Evolutionary conservation across 371 early-diverging fungal genomes (phyloP), one percentile per base, ranked within the genome.

Genomic region (Circinella umbellata): DNA sequence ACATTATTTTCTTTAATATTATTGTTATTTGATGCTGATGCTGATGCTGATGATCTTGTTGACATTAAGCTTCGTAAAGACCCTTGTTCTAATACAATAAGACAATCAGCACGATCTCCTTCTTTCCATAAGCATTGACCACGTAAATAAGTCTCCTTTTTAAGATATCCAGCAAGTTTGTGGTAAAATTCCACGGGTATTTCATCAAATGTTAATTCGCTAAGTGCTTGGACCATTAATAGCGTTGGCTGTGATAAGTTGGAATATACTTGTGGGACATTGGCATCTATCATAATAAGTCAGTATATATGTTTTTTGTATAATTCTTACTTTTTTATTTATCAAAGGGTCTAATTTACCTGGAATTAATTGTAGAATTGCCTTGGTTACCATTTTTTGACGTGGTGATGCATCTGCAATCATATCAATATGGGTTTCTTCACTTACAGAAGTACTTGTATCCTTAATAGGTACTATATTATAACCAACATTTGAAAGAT

Each of bases 81-180:
- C 0, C 96, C 96, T 18, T 88, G 80, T 71, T 96, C 95, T 0
- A 96, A 86, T 4, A 96, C 69, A 53, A 93, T 90, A 46, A 95
- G 70, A 42, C 88, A 90, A 14, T 84, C 86, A 4, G 90, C 84
- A 0, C 77, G 76, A 11, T 85, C 86, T n/a, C 90, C 94, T 59
- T 88, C 82, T 4, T 72, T 75, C 91, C 95, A 96, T 38, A 95
- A 76, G 4, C 76, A 73, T 35, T 85, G 75, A 10, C 87, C 90
- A 6, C 82, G 72, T 36, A 72, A 69, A 14, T 88, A 76, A 10
- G 84, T 82, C 35, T 77, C 69, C 66, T 89, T 81, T 63, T 82
- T 82, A 80, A 95, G 93, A 71, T 86, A 88, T 42, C 82, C 76
- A 27, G 88, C 91, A 14, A 92, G 73, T 15, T 74, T 79, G 68